Conservation (phyloP, 352 stramenopile genomes). For the Globisporangium canariense region DNA sequence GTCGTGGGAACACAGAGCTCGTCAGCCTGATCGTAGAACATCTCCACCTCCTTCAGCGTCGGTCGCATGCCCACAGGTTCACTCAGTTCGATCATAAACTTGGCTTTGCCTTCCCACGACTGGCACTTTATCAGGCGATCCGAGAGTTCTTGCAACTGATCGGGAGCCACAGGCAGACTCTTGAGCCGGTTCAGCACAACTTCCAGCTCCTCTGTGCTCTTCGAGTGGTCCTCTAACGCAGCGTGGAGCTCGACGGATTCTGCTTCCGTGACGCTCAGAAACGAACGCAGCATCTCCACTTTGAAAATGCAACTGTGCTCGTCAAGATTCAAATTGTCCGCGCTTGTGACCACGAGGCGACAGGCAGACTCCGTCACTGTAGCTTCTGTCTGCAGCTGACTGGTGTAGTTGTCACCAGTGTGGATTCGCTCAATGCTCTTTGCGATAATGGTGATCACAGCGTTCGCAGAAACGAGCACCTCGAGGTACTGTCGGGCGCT, state of each 20-base stretch:
- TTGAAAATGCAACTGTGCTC: conserved; percentile 26
- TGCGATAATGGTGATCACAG: conserved; percentile 13
- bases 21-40: conserved; percentile 54
- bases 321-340: conserved; percentile 23
- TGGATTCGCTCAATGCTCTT: conserved; percentile 10
- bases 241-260: conserved; percentile 24
- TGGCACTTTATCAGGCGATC: conserved; percentile 51
- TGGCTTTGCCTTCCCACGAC: conserved; percentile 47
- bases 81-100: conserved; percentile 34
- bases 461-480: conserved; percentile 18
- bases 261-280: conserved; percentile 28
- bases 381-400: not conserved
- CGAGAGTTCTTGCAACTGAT: conserved; percentile 37
- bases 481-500: conserved; percentile 18
- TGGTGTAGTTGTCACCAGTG: not conserved
- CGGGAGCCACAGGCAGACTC: conserved; percentile 35
- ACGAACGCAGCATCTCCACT: conserved; percentile 32
- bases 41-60: conserved; percentile 41
- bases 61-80: conserved; percentile 26
- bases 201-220: conserved; percentile 49
- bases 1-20: conserved; percentile 52
- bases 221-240: conserved; percentile 33
- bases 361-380: conserved; percentile 24
- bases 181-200: conserved; percentile 33
- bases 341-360: conserved; percentile 29